Conservation (phyloP, 73 alveolate species). For the Paramecium primaurelia region DNA sequence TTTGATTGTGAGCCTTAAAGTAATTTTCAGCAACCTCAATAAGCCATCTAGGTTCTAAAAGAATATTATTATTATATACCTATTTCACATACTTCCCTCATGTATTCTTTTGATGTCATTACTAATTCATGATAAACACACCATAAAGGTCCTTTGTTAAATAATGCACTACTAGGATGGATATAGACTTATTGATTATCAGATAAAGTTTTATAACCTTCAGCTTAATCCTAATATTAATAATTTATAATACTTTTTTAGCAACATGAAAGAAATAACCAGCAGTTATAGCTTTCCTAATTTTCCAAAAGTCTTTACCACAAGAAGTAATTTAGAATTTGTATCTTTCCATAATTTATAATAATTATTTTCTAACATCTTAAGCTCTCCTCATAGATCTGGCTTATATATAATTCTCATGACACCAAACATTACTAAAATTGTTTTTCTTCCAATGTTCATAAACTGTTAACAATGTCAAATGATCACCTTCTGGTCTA, state of each 20-base stretch:
- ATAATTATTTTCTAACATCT: constrained; percentile 89
- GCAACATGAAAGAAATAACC: constrained; percentile 97
- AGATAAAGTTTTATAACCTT: constrained; percentile 90
- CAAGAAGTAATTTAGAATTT: constrained; percentile 81
- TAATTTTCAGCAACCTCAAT: constrained; percentile 99
- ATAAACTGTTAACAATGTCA: constrained; percentile 97
- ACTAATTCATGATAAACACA: constrained; percentile 96
- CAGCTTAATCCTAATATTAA: constrained; percentile 76
- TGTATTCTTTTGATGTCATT: constrained; percentile 96
- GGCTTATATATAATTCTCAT: constrained; percentile 97
- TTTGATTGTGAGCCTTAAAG: constrained; percentile 86
- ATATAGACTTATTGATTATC: constrained; percentile 97
- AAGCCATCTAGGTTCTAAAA: constrained; percentile 97
- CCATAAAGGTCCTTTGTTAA: constrained; percentile 99
- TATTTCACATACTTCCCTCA: constrained; percentile 95
- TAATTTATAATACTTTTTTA: constrained; percentile 53
- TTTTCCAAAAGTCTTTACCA: constrained; percentile 78
- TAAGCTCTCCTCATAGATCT: constrained; percentile 91
- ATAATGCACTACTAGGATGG: constrained; percentile 98
- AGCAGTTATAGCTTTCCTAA: constrained; percentile 93
- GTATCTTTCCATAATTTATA: constrained; percentile 90
- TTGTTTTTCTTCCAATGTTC: constrained; percentile 91
- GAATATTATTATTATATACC: neutral
- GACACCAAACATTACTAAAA: constrained; percentile 97
- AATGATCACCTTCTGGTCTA: constrained; percentile 99